phyloP scores from a whole-genome alignment of 2,329 filamentous ascomycete genomes.

The Venturia asperata region DNA sequence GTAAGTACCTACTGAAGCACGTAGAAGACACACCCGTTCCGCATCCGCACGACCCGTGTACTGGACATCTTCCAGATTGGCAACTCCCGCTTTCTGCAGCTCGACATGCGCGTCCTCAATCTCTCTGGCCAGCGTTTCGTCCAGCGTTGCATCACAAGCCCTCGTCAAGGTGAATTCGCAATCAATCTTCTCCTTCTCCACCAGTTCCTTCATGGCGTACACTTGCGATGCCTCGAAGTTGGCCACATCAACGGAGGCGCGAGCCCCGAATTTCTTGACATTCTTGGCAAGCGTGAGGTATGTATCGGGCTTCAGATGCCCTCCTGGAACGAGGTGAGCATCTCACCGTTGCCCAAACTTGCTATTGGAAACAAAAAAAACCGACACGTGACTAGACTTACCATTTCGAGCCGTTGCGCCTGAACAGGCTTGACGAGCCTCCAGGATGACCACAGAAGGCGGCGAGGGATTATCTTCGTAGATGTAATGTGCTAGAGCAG shows the following conservation, averaged over 20 bases:
- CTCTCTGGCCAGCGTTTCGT: background rate
- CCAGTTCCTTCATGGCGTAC: background rate
- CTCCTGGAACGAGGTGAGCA: background rate
- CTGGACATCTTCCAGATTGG: background rate
- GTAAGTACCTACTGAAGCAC: background rate
- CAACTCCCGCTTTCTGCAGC: background rate
- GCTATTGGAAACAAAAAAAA: background rate
- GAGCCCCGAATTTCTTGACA: conserved; percentile 1
- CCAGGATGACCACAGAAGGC: conserved; percentile 60
- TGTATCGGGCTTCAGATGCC: background rate
- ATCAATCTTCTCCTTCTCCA: conserved; percentile 3
- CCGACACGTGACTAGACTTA: background rate
- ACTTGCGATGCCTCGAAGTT: background rate
- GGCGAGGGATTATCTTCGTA: conserved; percentile 33
- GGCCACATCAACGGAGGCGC: background rate
- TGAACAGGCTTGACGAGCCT: conserved; percentile 73
- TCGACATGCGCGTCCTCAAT: background rate
- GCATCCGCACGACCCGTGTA: background rate
- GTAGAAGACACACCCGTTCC: background rate
- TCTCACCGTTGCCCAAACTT: background rate
- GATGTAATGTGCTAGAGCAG: conserved; percentile 60
- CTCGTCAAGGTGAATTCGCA: background rate
- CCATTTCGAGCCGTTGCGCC: conserved; percentile 54
- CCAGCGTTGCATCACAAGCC: background rate
- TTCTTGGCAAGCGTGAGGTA: background rate